A percentile compares a stretch with the other conserved stretches of the same genome.
These are phyloP conservation scores for Collybiopsis luxurians DNA, from an alignment of 768 basidiomycete genomes.

Conservation along the genomic window DNA sequence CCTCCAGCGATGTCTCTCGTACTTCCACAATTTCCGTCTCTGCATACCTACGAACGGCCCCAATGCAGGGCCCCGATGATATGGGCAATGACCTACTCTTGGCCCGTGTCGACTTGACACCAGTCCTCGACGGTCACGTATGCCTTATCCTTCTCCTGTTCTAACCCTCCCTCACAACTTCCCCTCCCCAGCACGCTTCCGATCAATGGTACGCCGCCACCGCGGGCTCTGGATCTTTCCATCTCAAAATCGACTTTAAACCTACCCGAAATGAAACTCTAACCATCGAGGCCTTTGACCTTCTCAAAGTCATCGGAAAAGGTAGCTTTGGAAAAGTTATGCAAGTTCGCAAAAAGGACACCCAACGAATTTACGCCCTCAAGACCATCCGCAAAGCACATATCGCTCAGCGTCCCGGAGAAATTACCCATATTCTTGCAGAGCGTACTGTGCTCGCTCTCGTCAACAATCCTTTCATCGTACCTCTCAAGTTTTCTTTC, in stretches of 20 bases:
- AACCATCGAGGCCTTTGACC: conserved; percentile 95
- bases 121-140: conserved; percentile 77
- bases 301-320: conserved; percentile 97
- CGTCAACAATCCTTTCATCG: conserved; percentile 99
- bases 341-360: conserved; percentile 99
- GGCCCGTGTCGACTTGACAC: conserved; percentile 88
- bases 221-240: conserved; percentile 87
- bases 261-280: conserved; percentile 80
- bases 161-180: conserved; percentile 11
- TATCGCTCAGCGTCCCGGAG: conserved; percentile 92
- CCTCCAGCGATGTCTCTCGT: conserved; percentile 85
- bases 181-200: conserved; percentile 57
- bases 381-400: conserved; percentile 99
- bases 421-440: conserved; percentile 97
- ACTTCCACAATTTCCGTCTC: conserved; percentile 90
- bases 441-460: conserved; percentile 95
- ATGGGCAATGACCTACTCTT: conserved; percentile 98
- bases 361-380: conserved; percentile 94
- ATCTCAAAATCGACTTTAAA: conserved; percentile 94
- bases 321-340: conserved; percentile 98
- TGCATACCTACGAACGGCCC: conserved; percentile 84
- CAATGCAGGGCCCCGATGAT: conserved; percentile 75
- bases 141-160: conserved; percentile 19
- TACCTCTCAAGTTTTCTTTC: conserved; percentile 98
- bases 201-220: conserved; percentile 91